Percentiles rank a stretch among this genome's conserved stretches.
Conservation (phyloP, 2,329 filamentous ascomycete species). For the Hypomyces rosellus region DNA sequence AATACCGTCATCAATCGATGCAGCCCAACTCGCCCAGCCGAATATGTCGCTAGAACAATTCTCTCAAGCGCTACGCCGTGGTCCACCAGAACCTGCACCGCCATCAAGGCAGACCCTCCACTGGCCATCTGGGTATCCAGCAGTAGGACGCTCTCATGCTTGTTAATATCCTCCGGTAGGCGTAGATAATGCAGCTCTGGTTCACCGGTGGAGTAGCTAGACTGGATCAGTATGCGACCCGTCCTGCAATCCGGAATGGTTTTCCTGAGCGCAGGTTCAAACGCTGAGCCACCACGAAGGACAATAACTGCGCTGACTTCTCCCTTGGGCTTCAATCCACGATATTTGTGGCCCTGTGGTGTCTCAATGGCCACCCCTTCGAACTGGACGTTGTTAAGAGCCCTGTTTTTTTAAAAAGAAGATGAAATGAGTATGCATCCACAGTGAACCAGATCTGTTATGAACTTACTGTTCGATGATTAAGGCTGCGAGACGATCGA, state of each 20-base stretch:
- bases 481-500: conserved; percentile 80
- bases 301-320: conserved; percentile 82
- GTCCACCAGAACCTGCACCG: conserved; percentile 89
- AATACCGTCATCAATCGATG: conserved; percentile 85
- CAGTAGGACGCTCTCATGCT: conserved; percentile 75
- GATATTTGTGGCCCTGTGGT: conserved; percentile 62
- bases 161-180: conserved; percentile 64
- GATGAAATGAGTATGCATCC: conserved; percentile 12
- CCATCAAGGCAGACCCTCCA: conserved; percentile 82
- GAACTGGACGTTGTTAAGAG: conserved; percentile 72
- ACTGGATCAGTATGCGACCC: conserved; percentile 85
- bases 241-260: conserved; percentile 90
- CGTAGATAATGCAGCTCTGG: conserved; percentile 89
- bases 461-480: conserved; percentile 65
- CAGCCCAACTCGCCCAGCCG: conserved; percentile 76
- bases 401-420: conserved; percentile 43
- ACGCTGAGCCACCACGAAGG: conserved; percentile 78
- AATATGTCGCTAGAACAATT: conserved; percentile 91
- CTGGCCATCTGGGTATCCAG: conserved; percentile 93
- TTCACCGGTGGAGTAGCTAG: conserved; percentile 75
- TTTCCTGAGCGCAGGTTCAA: conserved; percentile 81
- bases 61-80: conserved; percentile 79
- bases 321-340: conserved; percentile 63
- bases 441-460: not conserved
- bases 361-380: conserved; percentile 59